Percentiles rank a stretch among this genome's conserved stretches.
Conservation (phyloP, 306 rosid species). For the Trichosanthes truncata region DNA sequence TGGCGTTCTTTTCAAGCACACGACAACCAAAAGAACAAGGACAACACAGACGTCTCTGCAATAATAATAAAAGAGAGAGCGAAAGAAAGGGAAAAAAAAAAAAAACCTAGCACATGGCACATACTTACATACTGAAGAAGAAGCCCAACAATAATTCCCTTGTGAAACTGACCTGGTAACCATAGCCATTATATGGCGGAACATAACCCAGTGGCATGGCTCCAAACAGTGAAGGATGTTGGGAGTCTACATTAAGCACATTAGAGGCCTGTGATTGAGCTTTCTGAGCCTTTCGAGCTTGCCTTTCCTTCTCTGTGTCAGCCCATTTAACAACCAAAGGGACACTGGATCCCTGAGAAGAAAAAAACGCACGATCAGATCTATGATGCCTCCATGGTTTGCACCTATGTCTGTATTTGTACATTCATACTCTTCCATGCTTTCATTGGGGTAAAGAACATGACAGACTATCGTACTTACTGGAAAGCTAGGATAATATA, state of each 20-base stretch:
- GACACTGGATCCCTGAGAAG: constrained; percentile 78
- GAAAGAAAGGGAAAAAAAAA: background rate
- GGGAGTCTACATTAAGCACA: constrained; percentile 52
- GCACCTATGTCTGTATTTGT: background rate
- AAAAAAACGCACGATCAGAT: constrained; percentile 22
- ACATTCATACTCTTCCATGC: background rate
- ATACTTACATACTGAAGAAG: background rate
- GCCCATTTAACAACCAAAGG: constrained; percentile 99
- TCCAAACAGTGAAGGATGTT: constrained; percentile 84
- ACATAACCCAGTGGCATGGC: constrained; percentile 84
- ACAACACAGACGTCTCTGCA: background rate
- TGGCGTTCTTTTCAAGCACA: background rate
- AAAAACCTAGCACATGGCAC: background rate
- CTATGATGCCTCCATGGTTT: background rate
- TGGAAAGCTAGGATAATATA: background rate
- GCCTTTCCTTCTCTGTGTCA: constrained; percentile 97
- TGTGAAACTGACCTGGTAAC: constrained; percentile 66
- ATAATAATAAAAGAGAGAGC: background rate
- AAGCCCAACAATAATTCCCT: background rate
- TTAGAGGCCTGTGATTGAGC: constrained; percentile 78
- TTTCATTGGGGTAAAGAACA: background rate
- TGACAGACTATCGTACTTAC: background rate
- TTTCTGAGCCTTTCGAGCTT: constrained; percentile 96
- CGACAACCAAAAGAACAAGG: background rate
- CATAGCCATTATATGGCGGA: constrained; percentile 88